phyloP scores from a whole-genome alignment of 2,329 filamentous ascomycete species.

The Chaetomiaceae sp. region DNA sequence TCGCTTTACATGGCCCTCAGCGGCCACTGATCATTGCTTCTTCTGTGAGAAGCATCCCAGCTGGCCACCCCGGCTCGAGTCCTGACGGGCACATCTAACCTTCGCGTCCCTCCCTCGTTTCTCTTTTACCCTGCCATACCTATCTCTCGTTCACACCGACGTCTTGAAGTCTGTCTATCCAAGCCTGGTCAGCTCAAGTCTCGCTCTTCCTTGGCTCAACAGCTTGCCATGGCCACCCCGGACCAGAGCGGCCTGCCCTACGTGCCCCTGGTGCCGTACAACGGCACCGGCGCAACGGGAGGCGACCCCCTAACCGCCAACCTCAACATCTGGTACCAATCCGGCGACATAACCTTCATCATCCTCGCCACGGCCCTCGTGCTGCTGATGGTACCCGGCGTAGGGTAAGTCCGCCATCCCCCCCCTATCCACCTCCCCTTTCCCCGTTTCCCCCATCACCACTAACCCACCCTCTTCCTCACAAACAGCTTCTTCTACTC shows the following conservation, averaged over 20 bases:
- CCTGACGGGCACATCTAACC: no score
- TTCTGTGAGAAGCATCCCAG: no score
- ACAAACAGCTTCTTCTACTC: slow-evolving; percentile 76
- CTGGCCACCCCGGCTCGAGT: no score
- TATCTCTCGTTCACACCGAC: no score
- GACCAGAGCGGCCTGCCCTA: slow-evolving; percentile 6
- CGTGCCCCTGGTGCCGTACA: slow-evolving; percentile 50
- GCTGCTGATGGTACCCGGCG: slow-evolving; percentile 87
- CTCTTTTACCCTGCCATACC: no score
- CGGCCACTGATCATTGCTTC: no score
- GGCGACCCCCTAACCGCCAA: slow-evolving; percentile 59
- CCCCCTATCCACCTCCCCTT: background rate
- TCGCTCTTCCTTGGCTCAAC: background rate
- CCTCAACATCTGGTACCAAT: slow-evolving; percentile 80
- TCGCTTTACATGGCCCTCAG: no score
- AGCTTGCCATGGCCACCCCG: background rate
- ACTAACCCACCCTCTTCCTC: no score
- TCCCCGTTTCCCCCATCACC: no score
- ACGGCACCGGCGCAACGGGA: slow-evolving; percentile 47
- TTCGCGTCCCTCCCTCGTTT: no score
- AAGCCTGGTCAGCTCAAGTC: background rate
- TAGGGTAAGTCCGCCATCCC: slow-evolving; percentile 52
- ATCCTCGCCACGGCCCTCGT: slow-evolving; percentile 73
- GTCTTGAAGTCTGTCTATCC: background rate
- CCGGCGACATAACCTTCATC: slow-evolving; percentile 80